Conservation (phyloP, 2,329 filamentous ascomycete species). For the Neonectria sp. region DNA sequence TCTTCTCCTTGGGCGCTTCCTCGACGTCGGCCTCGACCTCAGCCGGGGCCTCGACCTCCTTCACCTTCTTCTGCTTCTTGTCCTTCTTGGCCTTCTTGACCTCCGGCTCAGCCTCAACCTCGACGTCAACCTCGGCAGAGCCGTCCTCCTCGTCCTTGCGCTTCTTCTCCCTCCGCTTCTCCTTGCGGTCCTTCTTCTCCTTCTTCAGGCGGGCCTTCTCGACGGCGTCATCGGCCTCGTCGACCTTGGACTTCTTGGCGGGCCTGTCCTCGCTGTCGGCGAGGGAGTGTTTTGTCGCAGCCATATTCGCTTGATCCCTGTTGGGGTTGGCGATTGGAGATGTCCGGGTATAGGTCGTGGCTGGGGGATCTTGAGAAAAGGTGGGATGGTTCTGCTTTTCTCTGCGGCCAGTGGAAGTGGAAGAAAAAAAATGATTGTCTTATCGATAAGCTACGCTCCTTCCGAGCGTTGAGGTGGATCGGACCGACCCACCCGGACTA, state of each 20-base stretch:
- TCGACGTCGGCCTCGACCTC: slow-evolving; percentile 36
- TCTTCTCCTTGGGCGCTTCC: slow-evolving; percentile 52
- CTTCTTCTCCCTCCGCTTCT: slow-evolving; percentile 57
- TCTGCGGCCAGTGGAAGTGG: slow-evolving; percentile 15
- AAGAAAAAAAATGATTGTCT: slow-evolving; percentile 46
- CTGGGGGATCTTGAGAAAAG: slow-evolving; percentile 28
- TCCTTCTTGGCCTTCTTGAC: slow-evolving; percentile 51
- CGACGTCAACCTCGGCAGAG: slow-evolving; percentile 46
- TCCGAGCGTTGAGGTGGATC: background rate
- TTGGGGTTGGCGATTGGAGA: slow-evolving; percentile 19
- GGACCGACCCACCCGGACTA: slow-evolving; percentile 12
- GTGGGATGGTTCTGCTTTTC: slow-evolving; percentile 40
- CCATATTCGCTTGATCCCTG: slow-evolving; percentile 48
- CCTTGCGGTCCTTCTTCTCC: slow-evolving; percentile 58
- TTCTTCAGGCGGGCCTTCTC: slow-evolving; percentile 55
- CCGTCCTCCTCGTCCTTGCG: slow-evolving; percentile 46
- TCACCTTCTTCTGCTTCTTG: slow-evolving; percentile 46
- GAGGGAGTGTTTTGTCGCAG: slow-evolving; percentile 58
- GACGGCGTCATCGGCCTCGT: slow-evolving; percentile 46
- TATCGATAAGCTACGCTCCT: slow-evolving; percentile 50
- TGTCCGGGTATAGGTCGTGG: slow-evolving; percentile 30
- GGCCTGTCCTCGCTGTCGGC: slow-evolving; percentile 56
- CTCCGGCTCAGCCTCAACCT: slow-evolving; percentile 48
- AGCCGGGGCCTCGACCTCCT: slow-evolving; percentile 37
- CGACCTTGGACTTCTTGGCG: slow-evolving; percentile 59